These are phyloP conservation scores for Candida tropicalis DNA, from an alignment of 1,139 yeast species.

Conservation along the genomic window DNA sequence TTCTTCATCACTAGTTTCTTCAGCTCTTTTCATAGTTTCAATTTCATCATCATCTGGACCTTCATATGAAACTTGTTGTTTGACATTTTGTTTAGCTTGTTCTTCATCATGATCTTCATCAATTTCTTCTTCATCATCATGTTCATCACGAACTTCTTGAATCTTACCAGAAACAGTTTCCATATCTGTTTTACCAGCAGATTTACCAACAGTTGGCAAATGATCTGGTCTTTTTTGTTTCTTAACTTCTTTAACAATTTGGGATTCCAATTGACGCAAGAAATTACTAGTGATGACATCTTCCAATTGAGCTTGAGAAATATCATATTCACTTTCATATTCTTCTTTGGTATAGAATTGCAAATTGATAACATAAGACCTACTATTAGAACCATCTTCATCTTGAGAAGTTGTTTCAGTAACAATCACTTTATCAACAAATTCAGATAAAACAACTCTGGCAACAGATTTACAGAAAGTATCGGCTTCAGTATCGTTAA, in stretches of 20 bases:
- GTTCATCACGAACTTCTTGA: slow-evolving; percentile 51
- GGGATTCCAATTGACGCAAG: slow-evolving; percentile 68
- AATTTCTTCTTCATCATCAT: slow-evolving; percentile 47
- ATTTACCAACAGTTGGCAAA: slow-evolving; percentile 70
- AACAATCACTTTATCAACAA: slow-evolving; percentile 82
- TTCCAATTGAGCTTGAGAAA: slow-evolving; percentile 78
- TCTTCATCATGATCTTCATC: slow-evolving; percentile 67
- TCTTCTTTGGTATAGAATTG: slow-evolving; percentile 76
- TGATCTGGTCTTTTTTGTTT: slow-evolving; percentile 68
- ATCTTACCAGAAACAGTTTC: slow-evolving; percentile 37
- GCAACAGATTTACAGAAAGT: slow-evolving; percentile 92
- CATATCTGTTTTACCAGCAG: slow-evolving; percentile 58
- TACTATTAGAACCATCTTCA: slow-evolving; percentile 53
- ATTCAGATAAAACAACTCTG: slow-evolving; percentile 81
- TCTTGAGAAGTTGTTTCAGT: slow-evolving; percentile 79
- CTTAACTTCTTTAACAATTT: slow-evolving; percentile 78
- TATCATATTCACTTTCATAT: slow-evolving; percentile 87
- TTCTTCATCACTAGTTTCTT: slow-evolving; percentile 69
- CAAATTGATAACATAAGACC: slow-evolving; percentile 76
- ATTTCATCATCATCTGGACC: slow-evolving; percentile 94
- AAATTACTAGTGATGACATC: slow-evolving; percentile 64
- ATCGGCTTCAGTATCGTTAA: slow-evolving; percentile 84
- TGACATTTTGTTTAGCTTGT: slow-evolving; percentile 52
- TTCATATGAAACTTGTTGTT: slow-evolving; percentile 90
- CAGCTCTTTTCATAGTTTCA: slow-evolving; percentile 84